Conservation (phyloP, 176 grass and related monocot species). For the Carex pumila region DNA sequence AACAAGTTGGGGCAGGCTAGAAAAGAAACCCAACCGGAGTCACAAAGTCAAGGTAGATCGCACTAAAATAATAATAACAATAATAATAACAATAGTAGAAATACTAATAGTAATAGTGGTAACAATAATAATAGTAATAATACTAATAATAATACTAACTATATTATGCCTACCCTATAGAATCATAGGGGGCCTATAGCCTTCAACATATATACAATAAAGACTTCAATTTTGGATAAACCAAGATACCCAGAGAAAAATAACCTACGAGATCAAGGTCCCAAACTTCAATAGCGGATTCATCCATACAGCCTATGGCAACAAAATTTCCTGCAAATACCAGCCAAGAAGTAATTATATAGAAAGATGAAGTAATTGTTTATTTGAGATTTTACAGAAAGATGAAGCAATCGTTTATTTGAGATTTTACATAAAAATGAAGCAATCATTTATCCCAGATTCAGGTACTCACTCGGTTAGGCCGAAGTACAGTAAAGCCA, state of each 20-base stretch:
- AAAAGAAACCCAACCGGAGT: too few relatives aligned
- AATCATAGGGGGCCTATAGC: background rate
- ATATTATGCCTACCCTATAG: too few relatives aligned
- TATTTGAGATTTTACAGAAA: background rate
- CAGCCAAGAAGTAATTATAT: background rate
- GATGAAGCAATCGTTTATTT: background rate
- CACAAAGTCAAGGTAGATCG: too few relatives aligned
- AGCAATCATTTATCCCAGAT: background rate
- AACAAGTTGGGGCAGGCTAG: too few relatives aligned
- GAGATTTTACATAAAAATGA: background rate
- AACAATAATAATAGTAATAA: too few relatives aligned
- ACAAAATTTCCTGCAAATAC: slow-evolving; percentile 74
- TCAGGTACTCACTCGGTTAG: background rate
- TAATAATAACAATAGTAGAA: too few relatives aligned
- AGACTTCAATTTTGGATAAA: background rate
- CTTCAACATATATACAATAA: background rate
- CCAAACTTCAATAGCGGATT: slow-evolving; percentile 90
- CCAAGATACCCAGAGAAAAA: background rate
- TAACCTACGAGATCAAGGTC: slow-evolving; percentile 78
- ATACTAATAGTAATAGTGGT: too few relatives aligned
- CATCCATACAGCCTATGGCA: slow-evolving; percentile 70
- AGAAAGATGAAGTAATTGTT: background rate
- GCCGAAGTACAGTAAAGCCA: background rate
- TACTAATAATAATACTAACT: too few relatives aligned
- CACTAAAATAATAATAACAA: too few relatives aligned